Evolutionary conservation across 1,139 yeast genomes (phyloP).

Genomic region (Geotrichum reessii): DNA sequence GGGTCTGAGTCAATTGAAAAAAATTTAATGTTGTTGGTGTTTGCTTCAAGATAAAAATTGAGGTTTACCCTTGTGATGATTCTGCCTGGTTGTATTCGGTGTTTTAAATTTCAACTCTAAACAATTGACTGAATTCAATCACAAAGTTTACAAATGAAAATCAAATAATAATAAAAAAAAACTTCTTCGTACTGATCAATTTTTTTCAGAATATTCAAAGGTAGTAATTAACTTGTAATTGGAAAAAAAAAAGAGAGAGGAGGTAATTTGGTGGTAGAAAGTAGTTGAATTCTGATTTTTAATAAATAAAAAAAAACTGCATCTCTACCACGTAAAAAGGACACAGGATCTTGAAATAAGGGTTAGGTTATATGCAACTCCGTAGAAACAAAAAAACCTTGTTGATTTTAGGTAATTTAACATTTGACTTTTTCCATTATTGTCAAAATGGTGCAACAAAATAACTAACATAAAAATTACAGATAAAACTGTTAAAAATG

Average conservation of each 20-base stretch:
- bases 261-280: constrained; percentile 9
- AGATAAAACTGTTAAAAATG: too few relatives aligned
- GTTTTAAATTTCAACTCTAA: not conserved
- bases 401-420: too few relatives aligned
- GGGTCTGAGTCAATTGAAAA: not conserved
- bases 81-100: not conserved
- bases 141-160: not conserved
- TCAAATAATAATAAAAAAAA: not conserved
- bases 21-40: not conserved
- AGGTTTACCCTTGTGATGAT: not conserved
- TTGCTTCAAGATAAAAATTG: not conserved
- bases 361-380: too few relatives aligned
- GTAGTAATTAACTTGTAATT: not conserved
- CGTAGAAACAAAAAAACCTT: too few relatives aligned
- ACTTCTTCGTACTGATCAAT: not conserved
- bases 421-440: too few relatives aligned
- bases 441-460: too few relatives aligned
- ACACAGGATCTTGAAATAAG: too few relatives aligned
- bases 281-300: not conserved
- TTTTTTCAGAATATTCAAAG: not conserved
- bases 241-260: not conserved
- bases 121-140: not conserved
- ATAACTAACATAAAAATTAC: too few relatives aligned
- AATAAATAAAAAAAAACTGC: too few relatives aligned
- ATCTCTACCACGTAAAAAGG: too few relatives aligned